These are phyloP conservation scores for Fusarium palustre DNA, from an alignment of 2,329 filamentous ascomycete genomes.

Conservation along the genomic window DNA sequence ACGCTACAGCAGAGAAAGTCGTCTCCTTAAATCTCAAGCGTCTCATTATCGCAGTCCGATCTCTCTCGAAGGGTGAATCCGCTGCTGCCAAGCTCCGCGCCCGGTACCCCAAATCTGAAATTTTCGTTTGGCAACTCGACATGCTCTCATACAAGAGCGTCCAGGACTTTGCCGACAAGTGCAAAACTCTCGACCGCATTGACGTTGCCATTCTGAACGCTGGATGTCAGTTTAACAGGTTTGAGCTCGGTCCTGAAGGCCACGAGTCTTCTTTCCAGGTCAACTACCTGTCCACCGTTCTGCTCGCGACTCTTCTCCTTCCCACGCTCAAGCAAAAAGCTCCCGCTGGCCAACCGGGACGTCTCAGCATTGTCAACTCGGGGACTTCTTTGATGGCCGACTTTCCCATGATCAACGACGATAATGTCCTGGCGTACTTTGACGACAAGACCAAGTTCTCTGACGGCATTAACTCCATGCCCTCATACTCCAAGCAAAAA, in stretches of 20 bases:
- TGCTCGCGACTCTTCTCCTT: slow-evolving; percentile 51
- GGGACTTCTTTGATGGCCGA: slow-evolving; percentile 43
- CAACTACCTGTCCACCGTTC: slow-evolving; percentile 54
- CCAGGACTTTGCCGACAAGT: slow-evolving; percentile 54
- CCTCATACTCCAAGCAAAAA: slow-evolving; percentile 48
- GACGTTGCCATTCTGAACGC: slow-evolving; percentile 62
- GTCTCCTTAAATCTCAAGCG: slow-evolving; percentile 54
- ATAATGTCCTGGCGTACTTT: slow-evolving; percentile 46
- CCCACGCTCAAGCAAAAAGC: slow-evolving; percentile 50
- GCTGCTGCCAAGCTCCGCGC: slow-evolving; percentile 46
- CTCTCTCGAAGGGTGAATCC: slow-evolving; percentile 55
- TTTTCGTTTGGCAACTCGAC: slow-evolving; percentile 65
- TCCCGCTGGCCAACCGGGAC: slow-evolving; percentile 36
- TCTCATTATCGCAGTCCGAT: slow-evolving; percentile 62
- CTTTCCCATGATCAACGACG: slow-evolving; percentile 41
- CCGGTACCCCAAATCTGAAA: slow-evolving; percentile 47
- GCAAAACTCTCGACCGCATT: slow-evolving; percentile 52
- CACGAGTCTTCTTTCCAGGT: slow-evolving; percentile 57
- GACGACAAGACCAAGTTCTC: slow-evolving; percentile 48
- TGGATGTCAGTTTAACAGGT: slow-evolving; percentile 48
- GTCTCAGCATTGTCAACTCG: slow-evolving; percentile 50
- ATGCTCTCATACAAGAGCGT: slow-evolving; percentile 61
- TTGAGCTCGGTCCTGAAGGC: slow-evolving; percentile 47
- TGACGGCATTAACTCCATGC: slow-evolving; percentile 2
- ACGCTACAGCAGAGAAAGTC: slow-evolving; percentile 57